A percentile compares a stretch with the other conserved stretches of the same genome.
phyloP scores from a whole-genome alignment of 345 rosid species.

The Gossypium sturtianum region DNA sequence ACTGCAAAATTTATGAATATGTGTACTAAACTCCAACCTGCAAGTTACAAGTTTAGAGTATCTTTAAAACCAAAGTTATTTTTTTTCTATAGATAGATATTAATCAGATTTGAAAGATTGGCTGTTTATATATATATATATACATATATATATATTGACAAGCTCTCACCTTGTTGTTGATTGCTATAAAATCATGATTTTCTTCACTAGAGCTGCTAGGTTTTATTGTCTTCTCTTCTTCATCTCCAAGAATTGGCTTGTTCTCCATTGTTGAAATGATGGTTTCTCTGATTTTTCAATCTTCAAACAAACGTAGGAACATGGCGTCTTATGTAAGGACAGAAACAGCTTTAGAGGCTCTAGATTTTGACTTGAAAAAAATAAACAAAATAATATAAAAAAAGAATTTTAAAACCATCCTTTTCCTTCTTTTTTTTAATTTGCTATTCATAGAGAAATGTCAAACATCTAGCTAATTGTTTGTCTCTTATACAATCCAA shows the following conservation, averaged over 20 bases:
- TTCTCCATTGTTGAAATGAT: not conserved
- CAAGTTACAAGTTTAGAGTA: not conserved
- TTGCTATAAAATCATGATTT: not conserved
- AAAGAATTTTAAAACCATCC: not conserved
- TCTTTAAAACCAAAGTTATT: not conserved
- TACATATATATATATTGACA: not conserved
- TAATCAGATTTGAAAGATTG: not conserved
- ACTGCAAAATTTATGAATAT: not conserved
- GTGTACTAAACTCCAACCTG: not conserved
- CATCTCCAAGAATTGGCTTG: not conserved
- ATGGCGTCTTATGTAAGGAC: not conserved
- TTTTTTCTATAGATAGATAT: not conserved
- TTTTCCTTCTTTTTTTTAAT: not conserved
- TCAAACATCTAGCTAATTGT: not conserved
- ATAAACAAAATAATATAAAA: not conserved
- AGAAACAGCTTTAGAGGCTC: not conserved
- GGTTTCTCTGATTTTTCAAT: not conserved
- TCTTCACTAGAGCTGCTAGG: conserved; percentile 1
- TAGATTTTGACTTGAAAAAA: not conserved
- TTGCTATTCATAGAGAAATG: not conserved
- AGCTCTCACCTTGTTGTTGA: conserved; percentile 9
- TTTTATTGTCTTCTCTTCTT: not conserved
- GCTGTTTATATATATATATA: too few species aligned
- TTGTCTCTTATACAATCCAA: not conserved
- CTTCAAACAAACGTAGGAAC: not conserved